These are phyloP conservation scores for Gossypium turneri DNA, from an alignment of 345 rosid species.

Conservation along the genomic window DNA sequence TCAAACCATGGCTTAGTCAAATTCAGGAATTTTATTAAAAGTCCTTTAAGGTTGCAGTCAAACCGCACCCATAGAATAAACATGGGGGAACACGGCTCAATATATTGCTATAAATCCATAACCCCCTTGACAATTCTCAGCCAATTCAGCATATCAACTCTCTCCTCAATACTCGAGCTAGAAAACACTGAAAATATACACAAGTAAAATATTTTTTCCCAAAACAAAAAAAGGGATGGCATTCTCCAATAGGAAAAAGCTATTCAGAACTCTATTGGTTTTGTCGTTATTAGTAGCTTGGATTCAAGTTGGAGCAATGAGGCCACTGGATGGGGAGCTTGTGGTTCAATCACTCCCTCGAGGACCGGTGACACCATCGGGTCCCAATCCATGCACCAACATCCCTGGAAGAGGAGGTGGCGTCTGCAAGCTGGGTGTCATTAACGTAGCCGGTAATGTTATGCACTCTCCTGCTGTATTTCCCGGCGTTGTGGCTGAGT, in stretches of 20 bases:
- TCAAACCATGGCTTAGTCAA: slow-evolving; percentile 20
- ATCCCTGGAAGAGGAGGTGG: slow-evolving; percentile 23
- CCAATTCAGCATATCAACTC: not conserved
- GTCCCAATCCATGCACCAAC: slow-evolving; percentile 23
- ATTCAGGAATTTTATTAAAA: not conserved
- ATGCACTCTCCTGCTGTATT: slow-evolving; percentile 13
- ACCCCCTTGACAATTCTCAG: not conserved
- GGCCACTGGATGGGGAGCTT: slow-evolving; percentile 18
- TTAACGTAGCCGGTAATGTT: slow-evolving; percentile 23
- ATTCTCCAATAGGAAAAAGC: not conserved
- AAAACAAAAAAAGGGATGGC: not conserved
- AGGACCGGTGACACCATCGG: slow-evolving; percentile 12
- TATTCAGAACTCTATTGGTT: not conserved
- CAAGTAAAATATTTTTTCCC: not conserved
- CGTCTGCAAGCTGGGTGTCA: slow-evolving; percentile 18
- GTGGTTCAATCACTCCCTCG: slow-evolving; percentile 19
- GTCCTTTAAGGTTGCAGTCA: not conserved
- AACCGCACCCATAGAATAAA: slow-evolving; percentile 5
- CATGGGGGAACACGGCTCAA: not conserved
- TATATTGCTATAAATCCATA: not conserved
- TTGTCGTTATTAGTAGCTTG: slow-evolving; percentile 1
- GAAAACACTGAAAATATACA: not conserved
- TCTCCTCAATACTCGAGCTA: not conserved
- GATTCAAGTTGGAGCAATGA: slow-evolving; percentile 17
- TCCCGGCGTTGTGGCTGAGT: slow-evolving; percentile 5